phyloP scores from a whole-genome alignment of 2,329 filamentous ascomycete genomes.

The Raffaelea arxii region DNA sequence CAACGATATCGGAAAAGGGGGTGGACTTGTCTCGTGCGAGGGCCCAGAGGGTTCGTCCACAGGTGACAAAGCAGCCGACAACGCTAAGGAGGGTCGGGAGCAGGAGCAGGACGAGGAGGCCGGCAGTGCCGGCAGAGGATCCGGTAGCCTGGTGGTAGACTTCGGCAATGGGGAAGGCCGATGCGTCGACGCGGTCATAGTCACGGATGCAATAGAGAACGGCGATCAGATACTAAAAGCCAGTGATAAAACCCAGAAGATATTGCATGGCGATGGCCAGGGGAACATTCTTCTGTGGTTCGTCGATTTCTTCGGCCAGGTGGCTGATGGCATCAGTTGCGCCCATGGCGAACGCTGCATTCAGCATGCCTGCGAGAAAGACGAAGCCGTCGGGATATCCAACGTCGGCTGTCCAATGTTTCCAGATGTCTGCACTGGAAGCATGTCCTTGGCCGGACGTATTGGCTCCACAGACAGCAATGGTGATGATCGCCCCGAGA shows the following conservation, averaged over 20 bases:
- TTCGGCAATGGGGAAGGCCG: background rate
- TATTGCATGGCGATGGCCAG: background rate
- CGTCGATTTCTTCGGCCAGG: background rate
- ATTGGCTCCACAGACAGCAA: background rate
- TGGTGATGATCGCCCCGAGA: background rate
- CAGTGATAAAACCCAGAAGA: background rate
- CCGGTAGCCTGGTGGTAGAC: background rate
- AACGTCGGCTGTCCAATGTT: background rate
- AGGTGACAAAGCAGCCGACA: background rate
- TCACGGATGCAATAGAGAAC: background rate
- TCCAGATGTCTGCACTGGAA: background rate
- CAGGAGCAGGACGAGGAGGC: conserved; percentile 8
- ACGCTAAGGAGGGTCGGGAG: background rate
- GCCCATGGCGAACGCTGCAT: background rate
- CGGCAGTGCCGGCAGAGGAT: background rate
- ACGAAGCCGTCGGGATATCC: background rate
- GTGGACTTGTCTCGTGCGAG: conserved; percentile 52
- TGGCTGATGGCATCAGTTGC: background rate
- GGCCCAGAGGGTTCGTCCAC: conserved; percentile 27
- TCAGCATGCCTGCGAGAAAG: background rate
- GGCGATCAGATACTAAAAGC: background rate
- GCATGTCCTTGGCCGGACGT: background rate
- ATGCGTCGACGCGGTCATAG: background rate
- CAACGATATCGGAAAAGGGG: conserved; percentile 42
- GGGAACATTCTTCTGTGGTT: background rate